Evolutionary conservation across 75 land plant species (phyloP), one percentile per base, ranked within the genome.

Genomic region (Isoetes taiwanensis): DNA sequence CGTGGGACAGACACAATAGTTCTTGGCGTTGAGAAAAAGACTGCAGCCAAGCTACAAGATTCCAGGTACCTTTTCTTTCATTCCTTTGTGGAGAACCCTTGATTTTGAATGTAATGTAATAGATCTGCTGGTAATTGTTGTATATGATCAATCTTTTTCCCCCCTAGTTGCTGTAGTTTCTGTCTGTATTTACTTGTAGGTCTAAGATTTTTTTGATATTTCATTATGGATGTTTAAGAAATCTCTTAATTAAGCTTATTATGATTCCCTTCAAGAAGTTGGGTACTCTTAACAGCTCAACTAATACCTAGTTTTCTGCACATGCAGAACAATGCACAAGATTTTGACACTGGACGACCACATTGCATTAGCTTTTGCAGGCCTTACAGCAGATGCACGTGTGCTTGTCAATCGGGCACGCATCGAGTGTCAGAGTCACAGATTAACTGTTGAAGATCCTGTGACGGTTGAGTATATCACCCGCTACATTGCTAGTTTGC

Each of bases 401-500:
- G 96, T 91, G 17, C 59, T 91, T 56, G 80, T 91, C 19, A 91
- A 87, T 46, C 70, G 64, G 48, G 97, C 97, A 0, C 71, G 97
- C 8, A 79, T 88, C 61, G 95, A 91, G 55, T 91, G 96, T 43
- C 97, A 91, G 69, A 82, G 87, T 63, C 95, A 91, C 70, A 70
- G 85, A 48, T 79, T 91, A 20, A 87, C 97, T 4, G 90, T 87
- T 56, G 94, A 86, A 72, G 97, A 91, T 66, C 97, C 97, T 52
- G 97, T 79, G 2, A 91, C 97, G 38, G 97, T 91, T 26, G 97
- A 91, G 39, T 91, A 91, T 55, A 88, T 91, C 46, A 87, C 97
- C 14, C 88, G 96, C 21, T 87, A 80, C 54, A 91, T 91, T 53
- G 90, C 97, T 56, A 86, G 95, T 14, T 80, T 91, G 34, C 97